Conservation (phyloP, 1,284 basidiomycete species). For the Fomes fomentarius region DNA sequence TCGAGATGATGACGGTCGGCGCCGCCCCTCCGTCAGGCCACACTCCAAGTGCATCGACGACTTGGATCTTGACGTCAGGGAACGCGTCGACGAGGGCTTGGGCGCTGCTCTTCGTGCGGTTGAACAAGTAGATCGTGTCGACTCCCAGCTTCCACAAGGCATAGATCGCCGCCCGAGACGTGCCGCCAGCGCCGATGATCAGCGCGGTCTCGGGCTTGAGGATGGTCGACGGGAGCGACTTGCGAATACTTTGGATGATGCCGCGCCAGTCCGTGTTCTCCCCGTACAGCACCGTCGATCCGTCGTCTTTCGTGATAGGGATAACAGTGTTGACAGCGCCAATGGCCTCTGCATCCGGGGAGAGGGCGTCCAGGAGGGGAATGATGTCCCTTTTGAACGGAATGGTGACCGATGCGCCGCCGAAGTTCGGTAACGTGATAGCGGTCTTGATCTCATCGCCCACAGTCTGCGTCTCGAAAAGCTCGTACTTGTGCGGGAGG, state of each 20-base stretch:
- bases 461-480: slow-evolving; percentile 77
- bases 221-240: slow-evolving; percentile 41
- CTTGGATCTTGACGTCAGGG: slow-evolving; percentile 63
- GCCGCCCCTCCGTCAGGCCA: slow-evolving; percentile 51
- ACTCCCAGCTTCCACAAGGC: slow-evolving; percentile 77
- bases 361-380: slow-evolving; percentile 74
- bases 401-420: slow-evolving; percentile 96
- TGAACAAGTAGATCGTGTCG: slow-evolving; percentile 79
- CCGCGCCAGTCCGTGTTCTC: slow-evolving; percentile 96
- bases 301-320: slow-evolving; percentile 48
- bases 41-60: slow-evolving; percentile 60
- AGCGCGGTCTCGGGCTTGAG: slow-evolving; percentile 55
- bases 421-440: slow-evolving; percentile 77
- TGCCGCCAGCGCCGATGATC: slow-evolving; percentile 92
- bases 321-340: slow-evolving; percentile 95
- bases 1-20: slow-evolving; percentile 82
- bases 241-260: slow-evolving; percentile 64
- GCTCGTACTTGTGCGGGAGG: slow-evolving; percentile 79
- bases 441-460: slow-evolving; percentile 68
- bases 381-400: slow-evolving; percentile 92
- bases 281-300: slow-evolving; percentile 64
- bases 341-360: slow-evolving; percentile 79
- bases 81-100: slow-evolving; percentile 70
- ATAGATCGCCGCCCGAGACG: slow-evolving; percentile 90
- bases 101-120: slow-evolving; percentile 80